Evolutionary conservation across 179 eudicot species (phyloP).

Genomic region (Vitellaria paradoxa): DNA sequence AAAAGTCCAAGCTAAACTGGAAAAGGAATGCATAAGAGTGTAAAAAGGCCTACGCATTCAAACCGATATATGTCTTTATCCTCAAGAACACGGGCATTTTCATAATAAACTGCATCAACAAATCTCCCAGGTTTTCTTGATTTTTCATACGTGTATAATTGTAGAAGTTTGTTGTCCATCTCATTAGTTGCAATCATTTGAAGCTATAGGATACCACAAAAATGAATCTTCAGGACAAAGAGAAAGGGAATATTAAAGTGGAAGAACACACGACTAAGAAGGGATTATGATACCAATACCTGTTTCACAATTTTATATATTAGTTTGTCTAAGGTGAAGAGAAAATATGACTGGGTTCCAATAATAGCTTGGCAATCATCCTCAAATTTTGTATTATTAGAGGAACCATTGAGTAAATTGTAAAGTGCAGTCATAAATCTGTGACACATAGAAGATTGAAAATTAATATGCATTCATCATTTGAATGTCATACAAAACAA

Average conservation of each 20-base stretch:
- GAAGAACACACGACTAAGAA: not conserved
- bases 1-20: not conserved
- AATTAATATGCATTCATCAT: slow-evolving; percentile 8
- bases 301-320: slow-evolving; percentile 77
- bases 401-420: slow-evolving; percentile 79
- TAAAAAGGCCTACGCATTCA: slow-evolving; percentile 54
- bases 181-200: slow-evolving; percentile 71
- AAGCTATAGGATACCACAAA: slow-evolving; percentile 37
- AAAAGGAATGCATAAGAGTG: not conserved
- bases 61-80: slow-evolving; percentile 74
- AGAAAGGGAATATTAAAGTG: not conserved
- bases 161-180: slow-evolving; percentile 63
- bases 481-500: slow-evolving; percentile 9
- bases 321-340: slow-evolving; percentile 87
- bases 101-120: slow-evolving; percentile 61
- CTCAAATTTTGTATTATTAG: slow-evolving; percentile 82
- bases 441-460: slow-evolving; percentile 18
- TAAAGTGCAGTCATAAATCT: slow-evolving; percentile 77
- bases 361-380: slow-evolving; percentile 87
- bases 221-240: not conserved
- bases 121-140: slow-evolving; percentile 58
- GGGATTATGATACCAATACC: slow-evolving; percentile 30
- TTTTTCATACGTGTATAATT: slow-evolving; percentile 70
- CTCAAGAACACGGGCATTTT: slow-evolving; percentile 66
- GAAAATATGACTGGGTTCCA: slow-evolving; percentile 79